Conservation (phyloP, 306 rosid species). For the Trifolium fragiferum region DNA sequence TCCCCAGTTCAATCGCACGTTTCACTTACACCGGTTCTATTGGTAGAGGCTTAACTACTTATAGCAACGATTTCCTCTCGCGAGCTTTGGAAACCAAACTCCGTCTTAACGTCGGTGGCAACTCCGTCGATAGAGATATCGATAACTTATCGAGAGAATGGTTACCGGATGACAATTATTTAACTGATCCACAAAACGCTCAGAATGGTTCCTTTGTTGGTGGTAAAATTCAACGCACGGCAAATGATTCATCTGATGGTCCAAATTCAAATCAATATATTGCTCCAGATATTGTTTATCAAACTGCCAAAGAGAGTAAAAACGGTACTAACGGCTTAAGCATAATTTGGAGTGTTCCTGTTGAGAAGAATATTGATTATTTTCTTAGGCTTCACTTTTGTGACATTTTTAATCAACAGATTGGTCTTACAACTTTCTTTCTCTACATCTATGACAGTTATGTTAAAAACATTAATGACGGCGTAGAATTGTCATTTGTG, state of each 20-base stretch:
- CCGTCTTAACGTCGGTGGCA: slow-evolving; percentile 49
- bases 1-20: rapidly evolving
- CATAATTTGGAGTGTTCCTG: slow-evolving; percentile 46
- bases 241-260: neutral
- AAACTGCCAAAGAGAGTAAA: slow-evolving; percentile 8
- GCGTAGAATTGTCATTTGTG: rapidly evolving
- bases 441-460: slow-evolving; percentile 15
- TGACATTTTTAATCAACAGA: rapidly evolving
- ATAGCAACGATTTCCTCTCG: slow-evolving; percentile 8
- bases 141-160: slow-evolving; percentile 50
- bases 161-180: slow-evolving; percentile 45
- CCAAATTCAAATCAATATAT: neutral
- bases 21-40: neutral
- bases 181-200: neutral
- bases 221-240: neutral
- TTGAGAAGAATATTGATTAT: slow-evolving; percentile 34
- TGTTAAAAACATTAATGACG: rapidly evolving
- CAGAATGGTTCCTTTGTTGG: rapidly evolving
- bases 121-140: rapidly evolving
- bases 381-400: slow-evolving; percentile 54
- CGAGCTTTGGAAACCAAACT: slow-evolving; percentile 36
- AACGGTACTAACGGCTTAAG: neutral
- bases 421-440: rapidly evolving
- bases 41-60: rapidly evolving
- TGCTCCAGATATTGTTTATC: slow-evolving; percentile 37